Evolutionary conservation across 306 rosid genomes (phyloP).

Genomic region (Potentilla sterilis): DNA sequence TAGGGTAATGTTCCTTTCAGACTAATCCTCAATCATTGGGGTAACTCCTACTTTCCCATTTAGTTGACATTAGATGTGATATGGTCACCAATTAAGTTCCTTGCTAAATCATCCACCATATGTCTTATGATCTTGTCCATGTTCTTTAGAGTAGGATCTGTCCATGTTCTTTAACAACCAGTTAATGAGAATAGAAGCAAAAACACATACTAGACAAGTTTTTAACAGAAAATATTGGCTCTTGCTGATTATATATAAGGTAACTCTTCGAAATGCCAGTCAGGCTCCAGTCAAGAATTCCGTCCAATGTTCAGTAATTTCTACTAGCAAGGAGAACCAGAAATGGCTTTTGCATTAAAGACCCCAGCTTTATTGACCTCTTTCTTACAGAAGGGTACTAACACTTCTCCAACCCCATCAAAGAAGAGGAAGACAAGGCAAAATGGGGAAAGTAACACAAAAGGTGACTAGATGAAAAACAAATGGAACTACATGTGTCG

Average conservation of each 20-base stretch:
- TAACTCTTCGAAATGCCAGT: conserved; percentile 5
- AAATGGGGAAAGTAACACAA: conserved; percentile 41
- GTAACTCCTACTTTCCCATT: neutral
- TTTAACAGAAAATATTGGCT: conserved; percentile 1
- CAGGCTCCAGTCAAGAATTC: neutral
- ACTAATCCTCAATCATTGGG: neutral
- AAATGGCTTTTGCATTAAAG: conserved; percentile 32
- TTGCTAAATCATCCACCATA: neutral
- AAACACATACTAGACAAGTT: neutral
- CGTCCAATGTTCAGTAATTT: neutral
- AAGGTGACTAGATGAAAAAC: conserved; percentile 24
- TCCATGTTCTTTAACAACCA: neutral
- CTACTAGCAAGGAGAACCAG: conserved; percentile 18
- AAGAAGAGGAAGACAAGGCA: conserved; percentile 37
- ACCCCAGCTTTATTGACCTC: conserved; percentile 55
- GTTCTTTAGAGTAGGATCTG: neutral
- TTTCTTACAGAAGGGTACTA: conserved; percentile 42
- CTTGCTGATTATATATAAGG: neutral
- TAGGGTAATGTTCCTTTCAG: neutral
- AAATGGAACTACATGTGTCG: conserved; percentile 35
- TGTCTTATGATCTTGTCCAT: neutral
- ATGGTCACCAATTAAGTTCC: neutral
- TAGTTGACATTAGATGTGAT: neutral
- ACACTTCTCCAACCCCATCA: conserved; percentile 46
- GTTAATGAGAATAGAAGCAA: neutral